Evolutionary conservation across 345 rosid genomes (phyloP), one percentile per base, ranked within the genome.

Genomic region (Gossypium longicalyx): DNA sequence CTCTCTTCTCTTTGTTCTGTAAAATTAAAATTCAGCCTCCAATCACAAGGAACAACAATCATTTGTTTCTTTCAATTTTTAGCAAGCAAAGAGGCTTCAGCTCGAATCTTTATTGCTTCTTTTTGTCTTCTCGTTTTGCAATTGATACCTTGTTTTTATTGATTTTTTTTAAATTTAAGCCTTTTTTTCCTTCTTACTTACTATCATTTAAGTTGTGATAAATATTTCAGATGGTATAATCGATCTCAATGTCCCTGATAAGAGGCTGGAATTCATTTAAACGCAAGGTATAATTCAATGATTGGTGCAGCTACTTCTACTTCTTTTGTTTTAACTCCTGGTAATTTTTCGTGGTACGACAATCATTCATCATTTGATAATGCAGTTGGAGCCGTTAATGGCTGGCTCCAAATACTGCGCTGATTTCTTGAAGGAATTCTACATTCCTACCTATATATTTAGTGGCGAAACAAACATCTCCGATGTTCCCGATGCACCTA

Each of bases 371-470:
- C 8, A 27, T 62, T 23, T 63, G 17, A 61, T 47, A 53, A 19
- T 59, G 76, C 77, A 80, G 79, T 63, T 80, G 70, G 79, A 78
- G 49, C 78, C 58, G 11, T 57, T 58, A 12, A 83, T 86, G 88
- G 80, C 85, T 12, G 83, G 81, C 59, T 67, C 76, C 7, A 68
- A 64, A 2, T 52, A 62, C 4, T 79, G 77, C 60, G 71, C 85
- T 20, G 45, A 64, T 11, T 83, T 80, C 47, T 52, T 79, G 72
- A 76, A 78, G 71, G 60, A 90, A 9, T 93, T 93, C 68, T 71
- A 66, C 79, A 86, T 93, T 38, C 96, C 93, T 60, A 34, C 74
- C 3, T 87, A 89, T 76, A 67, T 93, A 27, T 78, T 93, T 29
- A 71, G 62, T n/a, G 81, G 88, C 25, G 88, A 88, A 66, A 76